Evolutionary conservation across 495 filamentous ascomycete species (phyloP), one percentile per base, ranked within the genome.

Genomic region (Tuber calosporum): DNA sequence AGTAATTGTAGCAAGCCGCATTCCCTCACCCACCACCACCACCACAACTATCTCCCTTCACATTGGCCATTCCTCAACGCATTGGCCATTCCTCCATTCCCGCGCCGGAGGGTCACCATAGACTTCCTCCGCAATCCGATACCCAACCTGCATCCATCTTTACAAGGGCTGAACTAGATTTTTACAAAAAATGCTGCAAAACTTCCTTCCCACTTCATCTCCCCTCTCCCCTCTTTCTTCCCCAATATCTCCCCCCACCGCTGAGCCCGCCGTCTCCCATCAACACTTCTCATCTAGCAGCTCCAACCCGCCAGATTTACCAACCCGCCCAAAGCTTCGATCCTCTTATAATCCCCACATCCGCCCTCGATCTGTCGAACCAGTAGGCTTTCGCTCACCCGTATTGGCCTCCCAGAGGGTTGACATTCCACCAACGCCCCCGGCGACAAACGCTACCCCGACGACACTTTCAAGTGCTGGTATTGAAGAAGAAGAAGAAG

Each of bases 391-490:
- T 62, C 53, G 53, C 26, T 62, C 53, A 19, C 53, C 53, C 53
- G 26, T 19, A 62, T 62, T 62, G 53, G 53, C 34, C 53, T 62
- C 53, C 13, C 26, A 15, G 53, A 17, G 13, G 9, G 15, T 34
- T 62, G 53, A 9, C 26, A 77, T 66, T 69, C 76, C 74, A 66
- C 75, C 70, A 45, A 78, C 76, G 77, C 76, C 74, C 58, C 76
- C 75, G 66, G 76, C 75, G 76, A 78, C 76, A 77, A 78, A 75
- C 73, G 68, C 74, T 78, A 71, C 74, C 73, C 77, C 76, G n/a
- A 78, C 76, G 68, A 75, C 76, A 68, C 76, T 78, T 69, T 78
- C 76, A 68, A 71, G 74, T 48, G 75, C 76, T 69, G 76, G 71
- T 77, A 78, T 77, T 75, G 74, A 77, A 68, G 76, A 78, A 40